Conservation (phyloP, 345 rosid species). For the Citrus reticulata region DNA sequence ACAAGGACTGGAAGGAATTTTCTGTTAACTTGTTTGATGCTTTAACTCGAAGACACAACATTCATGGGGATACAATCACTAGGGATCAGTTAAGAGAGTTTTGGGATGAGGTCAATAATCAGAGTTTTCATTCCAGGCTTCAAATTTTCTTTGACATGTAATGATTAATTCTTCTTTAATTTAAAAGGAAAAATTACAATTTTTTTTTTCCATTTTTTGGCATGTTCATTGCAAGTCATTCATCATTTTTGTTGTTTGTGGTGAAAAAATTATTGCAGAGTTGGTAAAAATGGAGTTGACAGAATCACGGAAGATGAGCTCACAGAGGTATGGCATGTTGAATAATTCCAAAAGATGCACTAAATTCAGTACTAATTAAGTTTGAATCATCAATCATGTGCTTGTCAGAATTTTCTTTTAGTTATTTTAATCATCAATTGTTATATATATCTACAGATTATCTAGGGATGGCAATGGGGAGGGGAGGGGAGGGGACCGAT, state of each 20-base stretch:
- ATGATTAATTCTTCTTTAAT: too few relatives aligned
- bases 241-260: not conserved
- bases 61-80: conserved; percentile 48
- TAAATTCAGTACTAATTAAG: too few relatives aligned
- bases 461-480: conserved; percentile 1
- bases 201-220: too few relatives aligned
- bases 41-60: conserved; percentile 51
- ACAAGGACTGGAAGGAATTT: conserved; percentile 57
- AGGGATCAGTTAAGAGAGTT: conserved; percentile 47
- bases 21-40: conserved; percentile 65
- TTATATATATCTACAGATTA: conserved; percentile 40
- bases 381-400: not conserved
- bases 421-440: too few relatives aligned
- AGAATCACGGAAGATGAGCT: conserved; percentile 57
- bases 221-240: too few relatives aligned
- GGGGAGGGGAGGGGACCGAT: too few relatives aligned
- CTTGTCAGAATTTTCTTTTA: not conserved
- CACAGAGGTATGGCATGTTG: conserved; percentile 39
- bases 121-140: conserved; percentile 55
- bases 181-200: too few relatives aligned
- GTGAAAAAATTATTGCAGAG: conserved; percentile 42
- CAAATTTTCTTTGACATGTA: conserved; percentile 75
- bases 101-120: conserved; percentile 71
- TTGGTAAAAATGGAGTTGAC: conserved; percentile 82
- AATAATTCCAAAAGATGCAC: not conserved